These are phyloP conservation scores for Cyberlindnera maclurae DNA, from an alignment of 805 yeast species.

Conservation along the genomic window DNA sequence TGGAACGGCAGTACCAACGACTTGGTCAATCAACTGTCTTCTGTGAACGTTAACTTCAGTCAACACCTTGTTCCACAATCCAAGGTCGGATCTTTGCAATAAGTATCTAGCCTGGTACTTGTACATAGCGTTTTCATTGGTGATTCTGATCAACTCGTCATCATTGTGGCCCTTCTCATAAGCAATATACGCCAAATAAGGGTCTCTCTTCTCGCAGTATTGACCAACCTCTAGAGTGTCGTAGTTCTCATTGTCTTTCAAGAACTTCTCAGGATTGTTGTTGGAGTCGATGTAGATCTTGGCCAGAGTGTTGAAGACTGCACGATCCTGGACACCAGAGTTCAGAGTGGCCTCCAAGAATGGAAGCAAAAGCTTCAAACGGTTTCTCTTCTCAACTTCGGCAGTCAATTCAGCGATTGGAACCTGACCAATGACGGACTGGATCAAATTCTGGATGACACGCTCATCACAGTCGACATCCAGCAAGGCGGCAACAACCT, in stretches of 20 bases:
- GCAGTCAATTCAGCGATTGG: conserved; percentile 84
- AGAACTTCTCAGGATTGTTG: conserved; percentile 94
- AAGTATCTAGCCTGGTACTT: conserved; percentile 98
- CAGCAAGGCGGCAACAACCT: conserved; percentile 90
- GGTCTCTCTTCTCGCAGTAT: conserved; percentile 98
- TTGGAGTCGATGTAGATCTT: conserved; percentile 96
- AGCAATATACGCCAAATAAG: conserved; percentile 94
- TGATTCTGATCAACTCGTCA: conserved; percentile 79
- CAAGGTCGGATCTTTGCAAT: conserved; percentile 78
- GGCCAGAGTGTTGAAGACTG: conserved; percentile 90
- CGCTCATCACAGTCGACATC: conserved; percentile 97
- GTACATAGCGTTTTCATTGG: conserved; percentile 97
- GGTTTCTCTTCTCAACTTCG: conserved; percentile 95
- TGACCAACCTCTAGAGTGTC: conserved; percentile 95
- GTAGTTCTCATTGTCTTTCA: conserved; percentile 83
- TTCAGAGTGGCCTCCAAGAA: conserved; percentile 84
- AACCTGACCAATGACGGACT: conserved; percentile 88
- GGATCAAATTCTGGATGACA: conserved; percentile 72
- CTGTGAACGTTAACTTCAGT: conserved; percentile 73
- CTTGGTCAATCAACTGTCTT: conserved; percentile 87
- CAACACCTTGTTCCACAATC: conserved; percentile 77
- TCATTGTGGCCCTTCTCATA: conserved; percentile 94
- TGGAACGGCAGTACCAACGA: conserved; percentile 93
- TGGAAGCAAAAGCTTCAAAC: conserved; percentile 85
- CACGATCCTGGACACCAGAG: conserved; percentile 82